These are phyloP conservation scores for Geum urbanum DNA, from an alignment of 306 rosid genomes.

Conservation along the genomic window DNA sequence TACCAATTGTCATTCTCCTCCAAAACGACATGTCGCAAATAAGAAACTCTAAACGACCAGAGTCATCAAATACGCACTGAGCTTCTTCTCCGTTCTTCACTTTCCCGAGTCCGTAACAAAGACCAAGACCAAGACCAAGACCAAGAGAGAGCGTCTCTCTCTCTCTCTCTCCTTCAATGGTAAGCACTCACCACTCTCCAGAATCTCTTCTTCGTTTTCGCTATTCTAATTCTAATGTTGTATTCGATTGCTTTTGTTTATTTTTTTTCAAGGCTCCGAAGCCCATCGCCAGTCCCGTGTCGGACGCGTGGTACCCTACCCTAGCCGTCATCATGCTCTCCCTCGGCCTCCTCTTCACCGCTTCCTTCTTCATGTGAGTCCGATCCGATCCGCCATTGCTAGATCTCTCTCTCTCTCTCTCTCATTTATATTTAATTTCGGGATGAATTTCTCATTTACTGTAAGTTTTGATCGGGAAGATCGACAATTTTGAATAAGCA, in stretches of 20 bases:
- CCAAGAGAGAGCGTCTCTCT: background rate
- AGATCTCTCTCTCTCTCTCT: background rate
- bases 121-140: background rate
- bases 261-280: conserved; percentile 55
- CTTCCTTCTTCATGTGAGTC: conserved; percentile 92
- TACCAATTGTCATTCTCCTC: too few species aligned
- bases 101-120: background rate
- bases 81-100: background rate
- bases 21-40: background rate
- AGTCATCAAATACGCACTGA: background rate
- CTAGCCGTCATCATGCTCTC: conserved; percentile 66
- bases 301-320: conserved; percentile 81
- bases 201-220: background rate
- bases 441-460: background rate
- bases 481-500: background rate
- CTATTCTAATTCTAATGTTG: background rate
- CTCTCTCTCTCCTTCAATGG: background rate
- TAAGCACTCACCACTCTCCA: background rate
- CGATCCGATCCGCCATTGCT: conserved; percentile 23
- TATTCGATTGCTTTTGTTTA: background rate
- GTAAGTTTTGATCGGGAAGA: background rate
- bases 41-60: background rate
- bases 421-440: background rate
- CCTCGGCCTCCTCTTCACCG: conserved; percentile 79
- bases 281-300: conserved; percentile 81